Evolutionary conservation across 805 yeast species (phyloP).

Genomic region (Metschnikowia gruessii): DNA sequence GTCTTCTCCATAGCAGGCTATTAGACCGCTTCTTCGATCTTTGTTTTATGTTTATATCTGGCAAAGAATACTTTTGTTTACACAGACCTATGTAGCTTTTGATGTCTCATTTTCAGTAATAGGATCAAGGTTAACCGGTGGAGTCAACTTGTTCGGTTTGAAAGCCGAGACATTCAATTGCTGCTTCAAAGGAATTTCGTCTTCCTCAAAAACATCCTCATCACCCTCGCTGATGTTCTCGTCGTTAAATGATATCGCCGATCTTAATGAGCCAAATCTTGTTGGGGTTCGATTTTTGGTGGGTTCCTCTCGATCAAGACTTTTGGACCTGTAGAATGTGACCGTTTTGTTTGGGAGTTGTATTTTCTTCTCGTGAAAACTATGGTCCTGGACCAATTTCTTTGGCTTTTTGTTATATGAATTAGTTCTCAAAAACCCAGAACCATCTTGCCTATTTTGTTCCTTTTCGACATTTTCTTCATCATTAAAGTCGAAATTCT

Average conservation of each 20-base stretch:
- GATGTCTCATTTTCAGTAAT: constrained; percentile 24
- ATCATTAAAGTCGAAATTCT: constrained; percentile 39
- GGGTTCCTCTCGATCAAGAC: constrained; percentile 15
- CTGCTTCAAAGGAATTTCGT: background rate
- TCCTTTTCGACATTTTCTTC: constrained; percentile 8
- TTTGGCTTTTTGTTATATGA: constrained; percentile 40
- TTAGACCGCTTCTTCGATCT: no score
- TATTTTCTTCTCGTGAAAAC: constrained; percentile 31
- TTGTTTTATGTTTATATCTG: no score
- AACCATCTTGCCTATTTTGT: background rate
- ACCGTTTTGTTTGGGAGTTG: constrained; percentile 39
- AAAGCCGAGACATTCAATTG: background rate
- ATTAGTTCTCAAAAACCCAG: constrained; percentile 31
- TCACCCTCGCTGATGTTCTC: constrained; percentile 20
- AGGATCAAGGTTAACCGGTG: constrained; percentile 19
- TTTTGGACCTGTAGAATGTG: constrained; percentile 37
- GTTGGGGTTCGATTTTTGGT: constrained; percentile 23
- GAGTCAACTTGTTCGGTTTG: background rate
- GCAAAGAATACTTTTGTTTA: no score
- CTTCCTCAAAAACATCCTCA: constrained; percentile 13
- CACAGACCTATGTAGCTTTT: background rate
- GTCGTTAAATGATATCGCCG: constrained; percentile 30
- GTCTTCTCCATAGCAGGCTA: no score
- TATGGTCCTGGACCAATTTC: constrained; percentile 25
- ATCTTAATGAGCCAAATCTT: constrained; percentile 30